phyloP scores from a whole-genome alignment of 805 yeast genomes.

The Ogataea methylovora region DNA sequence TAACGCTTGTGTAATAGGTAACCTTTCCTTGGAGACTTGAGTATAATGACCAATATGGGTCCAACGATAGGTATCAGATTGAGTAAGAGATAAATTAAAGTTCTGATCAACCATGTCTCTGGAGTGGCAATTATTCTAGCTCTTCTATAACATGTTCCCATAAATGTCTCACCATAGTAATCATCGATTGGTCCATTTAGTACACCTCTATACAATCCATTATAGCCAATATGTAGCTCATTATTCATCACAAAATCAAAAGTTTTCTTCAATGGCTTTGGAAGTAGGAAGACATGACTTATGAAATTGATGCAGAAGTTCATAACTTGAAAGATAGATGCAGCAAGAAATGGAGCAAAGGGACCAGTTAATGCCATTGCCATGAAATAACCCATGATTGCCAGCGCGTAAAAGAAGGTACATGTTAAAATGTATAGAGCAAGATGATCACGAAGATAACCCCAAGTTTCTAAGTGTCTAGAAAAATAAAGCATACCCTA shows the following conservation, averaged over 20 bases:
- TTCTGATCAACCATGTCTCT: constrained; percentile 33
- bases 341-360: constrained; percentile 11
- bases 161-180: constrained; percentile 19
- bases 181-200: constrained; percentile 16
- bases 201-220: constrained; percentile 16
- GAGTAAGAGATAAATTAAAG: constrained; percentile 28
- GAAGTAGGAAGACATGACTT: constrained; percentile 22
- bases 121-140: constrained; percentile 21
- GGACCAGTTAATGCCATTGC: constrained; percentile 18
- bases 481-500: constrained; percentile 22
- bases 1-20: constrained; percentile 46
- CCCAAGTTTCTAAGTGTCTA: constrained; percentile 17
- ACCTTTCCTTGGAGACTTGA: constrained; percentile 51
- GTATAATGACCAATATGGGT: constrained; percentile 40
- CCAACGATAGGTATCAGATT: constrained; percentile 53
- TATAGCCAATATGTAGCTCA: constrained; percentile 14
- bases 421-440: constrained; percentile 14
- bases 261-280: constrained; percentile 19
- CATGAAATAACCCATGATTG: constrained; percentile 8
- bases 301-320: constrained; percentile 22
- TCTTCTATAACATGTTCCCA: constrained; percentile 13
- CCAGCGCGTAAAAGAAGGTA: constrained; percentile 10
- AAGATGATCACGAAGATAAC: constrained; percentile 14
- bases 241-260: constrained; percentile 24
- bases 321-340: constrained; percentile 23